These are phyloP conservation scores for Leucoagaricus sp. DNA, from an alignment of 1,284 basidiomycete genomes.

Conservation along the genomic window DNA sequence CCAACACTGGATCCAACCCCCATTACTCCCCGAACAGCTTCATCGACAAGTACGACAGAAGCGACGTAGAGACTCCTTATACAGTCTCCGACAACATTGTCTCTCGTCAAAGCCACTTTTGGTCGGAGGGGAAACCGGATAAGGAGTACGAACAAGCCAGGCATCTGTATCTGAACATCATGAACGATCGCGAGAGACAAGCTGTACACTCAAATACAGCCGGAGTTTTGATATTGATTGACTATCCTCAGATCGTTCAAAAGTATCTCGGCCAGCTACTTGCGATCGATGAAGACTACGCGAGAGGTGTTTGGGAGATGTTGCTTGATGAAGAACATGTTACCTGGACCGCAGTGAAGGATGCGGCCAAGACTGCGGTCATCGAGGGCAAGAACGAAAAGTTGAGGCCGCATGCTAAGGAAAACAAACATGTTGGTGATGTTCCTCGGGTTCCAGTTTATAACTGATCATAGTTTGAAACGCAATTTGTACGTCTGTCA, in stretches of 20 bases:
- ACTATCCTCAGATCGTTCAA: conserved; percentile 5
- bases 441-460: conserved; percentile 6
- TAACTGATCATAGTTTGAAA: background rate
- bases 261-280: conserved; percentile 16
- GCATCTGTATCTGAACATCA: conserved; percentile 14
- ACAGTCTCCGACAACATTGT: conserved; percentile 14
- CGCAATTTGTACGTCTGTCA: no score
- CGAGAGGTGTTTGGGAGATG: conserved; percentile 11
- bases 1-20: conserved; percentile 16
- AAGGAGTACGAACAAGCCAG: conserved; percentile 17
- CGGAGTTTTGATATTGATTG: conserved; percentile 8
- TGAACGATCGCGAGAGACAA: conserved; percentile 11
- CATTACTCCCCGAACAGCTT: conserved; percentile 18
- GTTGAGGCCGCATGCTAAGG: conserved; percentile 5
- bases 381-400: conserved; percentile 15
- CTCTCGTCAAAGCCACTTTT: conserved; percentile 17
- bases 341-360: conserved; percentile 3
- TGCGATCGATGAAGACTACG: conserved; percentile 13
- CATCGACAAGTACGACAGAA: conserved; percentile 13
- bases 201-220: conserved; percentile 15
- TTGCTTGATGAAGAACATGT: conserved; percentile 11
- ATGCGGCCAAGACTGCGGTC: background rate
- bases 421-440: conserved; percentile 9
- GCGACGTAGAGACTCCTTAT: conserved; percentile 12
- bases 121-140: conserved; percentile 10